phyloP scores from a whole-genome alignment of 495 filamentous ascomycete species.

The Trichoderma erinaceum region DNA sequence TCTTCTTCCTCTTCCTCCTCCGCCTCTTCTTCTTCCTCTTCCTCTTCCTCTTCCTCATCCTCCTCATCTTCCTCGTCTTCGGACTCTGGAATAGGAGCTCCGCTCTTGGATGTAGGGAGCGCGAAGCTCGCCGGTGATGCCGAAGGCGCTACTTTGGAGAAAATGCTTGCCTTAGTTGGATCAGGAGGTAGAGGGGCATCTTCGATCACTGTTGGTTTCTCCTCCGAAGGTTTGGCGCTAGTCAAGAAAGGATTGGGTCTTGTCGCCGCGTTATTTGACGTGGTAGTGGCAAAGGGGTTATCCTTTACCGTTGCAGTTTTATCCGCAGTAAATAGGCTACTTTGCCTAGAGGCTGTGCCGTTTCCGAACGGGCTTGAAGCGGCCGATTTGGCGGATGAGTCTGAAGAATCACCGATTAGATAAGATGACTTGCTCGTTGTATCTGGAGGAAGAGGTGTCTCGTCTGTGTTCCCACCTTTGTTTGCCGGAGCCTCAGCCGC shows the following conservation, averaged over 20 bases:
- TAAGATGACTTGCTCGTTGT: slow-evolving; percentile 62
- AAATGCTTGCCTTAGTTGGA: slow-evolving; percentile 32
- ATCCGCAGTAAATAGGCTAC: neutral
- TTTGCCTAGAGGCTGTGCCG: neutral
- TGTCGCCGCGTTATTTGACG: neutral
- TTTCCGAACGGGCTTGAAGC: slow-evolving; percentile 15
- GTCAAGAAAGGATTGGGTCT: neutral
- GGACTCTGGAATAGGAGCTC: slow-evolving; percentile 21
- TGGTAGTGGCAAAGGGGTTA: slow-evolving; percentile 17
- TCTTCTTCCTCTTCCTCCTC: slow-evolving; percentile 34
- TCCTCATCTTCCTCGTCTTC: slow-evolving; percentile 32
- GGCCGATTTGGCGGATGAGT: slow-evolving; percentile 50
- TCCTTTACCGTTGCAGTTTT: slow-evolving; percentile 17
- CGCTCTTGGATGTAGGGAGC: neutral
- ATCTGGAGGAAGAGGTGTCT: slow-evolving; percentile 61
- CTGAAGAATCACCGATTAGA: slow-evolving; percentile 60
- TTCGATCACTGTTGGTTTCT: slow-evolving; percentile 18
- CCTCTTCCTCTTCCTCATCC: slow-evolving; percentile 39
- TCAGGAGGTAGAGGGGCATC: slow-evolving; percentile 39
- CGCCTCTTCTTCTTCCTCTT: slow-evolving; percentile 31
- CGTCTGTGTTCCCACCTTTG: slow-evolving; percentile 16
- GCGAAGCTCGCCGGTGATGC: slow-evolving; percentile 15
- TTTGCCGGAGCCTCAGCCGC: neutral
- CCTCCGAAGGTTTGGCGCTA: slow-evolving; percentile 22
- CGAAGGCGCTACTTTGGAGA: slow-evolving; percentile 23